A percentile compares a stretch with the other conserved stretches of the same genome.
These are phyloP conservation scores for Penicillium sp. DNA, from an alignment of 2,329 filamentous ascomycete species.

Conservation along the genomic window DNA sequence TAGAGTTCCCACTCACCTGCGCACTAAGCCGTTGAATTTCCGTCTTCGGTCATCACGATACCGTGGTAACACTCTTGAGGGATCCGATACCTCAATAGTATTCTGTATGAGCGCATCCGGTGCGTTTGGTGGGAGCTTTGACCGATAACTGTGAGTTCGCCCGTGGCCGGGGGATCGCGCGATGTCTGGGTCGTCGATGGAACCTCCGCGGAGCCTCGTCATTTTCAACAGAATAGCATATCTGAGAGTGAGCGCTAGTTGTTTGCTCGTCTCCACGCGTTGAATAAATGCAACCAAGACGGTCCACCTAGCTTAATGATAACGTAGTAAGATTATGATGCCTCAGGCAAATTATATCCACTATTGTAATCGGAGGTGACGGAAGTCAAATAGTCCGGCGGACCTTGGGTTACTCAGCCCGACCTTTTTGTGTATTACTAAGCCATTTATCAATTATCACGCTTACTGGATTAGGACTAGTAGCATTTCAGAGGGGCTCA, in stretches of 20 bases:
- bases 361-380: neutral
- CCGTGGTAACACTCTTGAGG: slow-evolving; percentile 39
- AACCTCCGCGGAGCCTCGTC: slow-evolving; percentile 46
- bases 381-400: slow-evolving; percentile 4
- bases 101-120: slow-evolving; percentile 42
- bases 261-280: neutral
- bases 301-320: slow-evolving; percentile 21
- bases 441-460: neutral
- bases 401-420: neutral
- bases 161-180: slow-evolving; percentile 30
- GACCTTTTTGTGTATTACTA: neutral
- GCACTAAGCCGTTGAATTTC: slow-evolving; percentile 61
- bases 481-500: neutral
- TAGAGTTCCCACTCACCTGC: slow-evolving; percentile 53
- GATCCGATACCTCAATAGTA: slow-evolving; percentile 41
- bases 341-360: slow-evolving; percentile 17
- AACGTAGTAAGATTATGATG: slow-evolving; percentile 19
- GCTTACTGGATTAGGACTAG: slow-evolving; percentile 5
- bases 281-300: slow-evolving; percentile 4
- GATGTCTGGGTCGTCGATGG: slow-evolving; percentile 33
- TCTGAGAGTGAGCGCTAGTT: slow-evolving; percentile 12
- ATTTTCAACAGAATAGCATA: slow-evolving; percentile 36
- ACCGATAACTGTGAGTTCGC: slow-evolving; percentile 32
- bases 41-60: slow-evolving; percentile 43
- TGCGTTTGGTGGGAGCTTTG: slow-evolving; percentile 43